Base-by-base conservation (phyloP, 257 asterid species). In the Fraxinus cuspidata region DNA sequence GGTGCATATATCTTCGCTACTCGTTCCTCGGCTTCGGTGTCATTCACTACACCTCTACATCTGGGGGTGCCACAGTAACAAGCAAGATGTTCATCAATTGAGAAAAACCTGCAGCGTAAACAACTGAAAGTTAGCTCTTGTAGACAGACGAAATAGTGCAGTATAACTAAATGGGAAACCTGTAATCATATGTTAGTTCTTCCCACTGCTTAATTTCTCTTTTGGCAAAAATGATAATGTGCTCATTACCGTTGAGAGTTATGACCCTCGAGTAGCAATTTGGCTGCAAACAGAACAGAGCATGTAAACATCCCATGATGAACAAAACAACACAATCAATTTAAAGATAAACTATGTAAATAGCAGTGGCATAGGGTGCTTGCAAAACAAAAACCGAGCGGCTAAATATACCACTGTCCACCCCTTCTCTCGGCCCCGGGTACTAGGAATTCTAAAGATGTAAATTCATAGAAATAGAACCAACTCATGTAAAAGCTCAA, bases 21-120 rank as follows among this genome's bases (percentile, higher is more conserved):
- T 80, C 96, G 86, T 83, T 91, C 96, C 81, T 91, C 96, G 7
- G 96, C 90, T 72, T 96, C 97, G 32, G 85, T 79, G 51, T 96
- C 99, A 78, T 96, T 96, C 74, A 96, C 99, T 11, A 96, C 86
- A 81, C 99, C 96, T 23, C 98, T 94, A 78, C 99, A 96, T 83
- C 91, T 88, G 74, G 96, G 87, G 78, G 87, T 88, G 66, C 99
- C 99, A 78, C 99, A 96, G 73, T 85, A 80, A 80, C 99, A 93
- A 75, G 92, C 91, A 76, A 96, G 90, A 78, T 90, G 90, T 83
- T 92, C 96, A 76, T 91, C 99, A 7, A 84, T 85, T 38, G 98
- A 92, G 42, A 86, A 78, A 76, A 96, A 96, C 80, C 99, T 95
- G 92, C 78, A 81, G 58, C 44, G 32, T 78, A 64, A 79, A 77